Base-by-base conservation (phyloP, 2,329 filamentous ascomycete species). In the Exserohilum turcica region DNA sequence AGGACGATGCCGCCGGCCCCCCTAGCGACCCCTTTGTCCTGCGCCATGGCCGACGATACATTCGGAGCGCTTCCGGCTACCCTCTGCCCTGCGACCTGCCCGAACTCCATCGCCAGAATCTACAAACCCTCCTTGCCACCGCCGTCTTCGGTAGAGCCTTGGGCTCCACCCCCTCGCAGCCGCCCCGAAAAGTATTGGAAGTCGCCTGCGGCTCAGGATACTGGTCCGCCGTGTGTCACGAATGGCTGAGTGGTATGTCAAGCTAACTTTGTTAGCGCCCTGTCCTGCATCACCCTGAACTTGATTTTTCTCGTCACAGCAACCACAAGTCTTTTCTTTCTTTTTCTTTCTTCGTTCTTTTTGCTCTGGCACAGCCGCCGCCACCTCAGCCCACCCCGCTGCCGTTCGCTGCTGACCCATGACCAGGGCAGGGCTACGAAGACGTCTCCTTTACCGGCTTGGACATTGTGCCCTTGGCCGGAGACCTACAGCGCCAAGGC, bases 151-250 rank as follows among this genome's bases (percentile, higher is more conserved):
- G 91, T 38, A 86, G 86, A 9, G 89, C 91, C 0, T 83, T 94
- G 50, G 92, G 89, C 74, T 89, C 88, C 7, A 87, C 88, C 1
- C 79, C 80, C 27, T 82, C 91, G 85, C 40, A 16, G 3, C 36
- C 45, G 2, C 92, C 92, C 0, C 82, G 82, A 65, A 61, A 61
- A 60, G 88, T 97, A 24, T 81, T 97, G 19, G 93, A 97, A 69
- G 77, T 97, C 29, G 92, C 87, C 27, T 97, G 93, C 73, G 92
- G 92, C 15, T 89, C 89, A 16, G 93, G 86, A 19, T 90, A 95
- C 70, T 97, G 92, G 92, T 92, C 90, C 64, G 88, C 90, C 28
- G 86, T 91, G 79, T 95, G 91, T 72, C 89, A 96, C 73, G 85
- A 90, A 31, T 89, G 90, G 74, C 91, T 92, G 69, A 81, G 83